These are phyloP conservation scores for Circinella minor DNA, from an alignment of 371 early-diverging fungal genomes.

Conservation along the genomic window DNA sequence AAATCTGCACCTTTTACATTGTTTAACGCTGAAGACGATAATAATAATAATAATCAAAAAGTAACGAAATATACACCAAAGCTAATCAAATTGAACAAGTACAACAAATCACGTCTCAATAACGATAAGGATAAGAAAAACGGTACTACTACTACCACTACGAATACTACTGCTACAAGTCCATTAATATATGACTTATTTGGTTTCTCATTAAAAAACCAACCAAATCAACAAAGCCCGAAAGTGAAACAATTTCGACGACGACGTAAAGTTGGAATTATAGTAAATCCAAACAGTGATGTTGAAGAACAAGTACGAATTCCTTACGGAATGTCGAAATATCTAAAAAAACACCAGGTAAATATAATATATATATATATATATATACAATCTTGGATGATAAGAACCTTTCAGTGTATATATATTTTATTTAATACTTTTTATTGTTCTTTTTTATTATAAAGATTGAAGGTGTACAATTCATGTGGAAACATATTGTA, in stretches of 20 bases:
- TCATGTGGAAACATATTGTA: constrained; percentile 80
- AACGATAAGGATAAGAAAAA: too few species aligned
- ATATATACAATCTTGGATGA: too few species aligned
- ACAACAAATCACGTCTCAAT: not conserved
- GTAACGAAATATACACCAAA: not conserved
- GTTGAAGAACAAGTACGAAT: not conserved
- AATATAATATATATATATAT: too few species aligned
- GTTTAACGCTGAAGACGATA: not conserved
- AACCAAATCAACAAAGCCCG: not conserved
- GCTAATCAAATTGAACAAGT: not conserved
- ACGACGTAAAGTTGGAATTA: not conserved
- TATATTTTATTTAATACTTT: too few species aligned
- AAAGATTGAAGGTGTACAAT: constrained; percentile 75
- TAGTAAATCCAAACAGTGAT: not conserved
- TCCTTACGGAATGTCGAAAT: not conserved
- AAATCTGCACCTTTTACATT: not conserved
- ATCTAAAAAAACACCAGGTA: not conserved
- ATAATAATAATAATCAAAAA: not conserved
- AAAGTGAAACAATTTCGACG: not conserved
- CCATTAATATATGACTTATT: not conserved
- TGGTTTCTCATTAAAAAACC: not conserved
- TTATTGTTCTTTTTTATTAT: not conserved
- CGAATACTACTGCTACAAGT: not conserved
- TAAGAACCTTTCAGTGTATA: not conserved
- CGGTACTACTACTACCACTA: not conserved